These are phyloP conservation scores for Gracilaria caudata DNA, from an alignment of 23 red algal species.

Conservation along the genomic window DNA sequence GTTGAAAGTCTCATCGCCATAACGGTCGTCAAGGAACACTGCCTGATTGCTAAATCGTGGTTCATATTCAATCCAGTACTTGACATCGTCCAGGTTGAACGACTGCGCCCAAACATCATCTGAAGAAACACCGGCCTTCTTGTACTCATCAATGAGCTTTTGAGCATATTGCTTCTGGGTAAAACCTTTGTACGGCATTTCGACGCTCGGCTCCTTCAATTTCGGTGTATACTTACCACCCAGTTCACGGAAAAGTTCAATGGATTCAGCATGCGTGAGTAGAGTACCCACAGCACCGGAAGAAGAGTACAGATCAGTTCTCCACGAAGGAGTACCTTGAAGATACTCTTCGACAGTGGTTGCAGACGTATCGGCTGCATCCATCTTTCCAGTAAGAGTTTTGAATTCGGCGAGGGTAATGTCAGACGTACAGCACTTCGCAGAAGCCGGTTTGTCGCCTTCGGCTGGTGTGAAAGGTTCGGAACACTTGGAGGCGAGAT, in stretches of 20 bases:
- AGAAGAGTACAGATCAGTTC: slow-evolving; percentile 10
- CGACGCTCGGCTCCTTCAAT: slow-evolving; percentile 26
- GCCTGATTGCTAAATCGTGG: slow-evolving; percentile 16
- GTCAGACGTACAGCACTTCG: slow-evolving; percentile 35
- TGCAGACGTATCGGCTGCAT: slow-evolving; percentile 1
- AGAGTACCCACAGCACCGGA: slow-evolving; percentile 26
- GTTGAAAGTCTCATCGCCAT: slow-evolving; percentile 4
- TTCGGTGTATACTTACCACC: slow-evolving; percentile 33
- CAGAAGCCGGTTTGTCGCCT: neutral
- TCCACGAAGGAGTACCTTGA: slow-evolving; percentile 28
- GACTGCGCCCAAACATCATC: slow-evolving; percentile 44
- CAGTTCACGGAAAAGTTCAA: slow-evolving; percentile 18
- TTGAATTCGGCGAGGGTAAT: slow-evolving; percentile 51
- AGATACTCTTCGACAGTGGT: slow-evolving; percentile 39
- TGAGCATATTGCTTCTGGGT: slow-evolving; percentile 17
- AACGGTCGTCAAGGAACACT: slow-evolving; percentile 55
- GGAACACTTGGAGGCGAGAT: slow-evolving; percentile 37
- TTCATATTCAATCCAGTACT: slow-evolving; percentile 40
- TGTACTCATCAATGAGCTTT: slow-evolving; percentile 54
- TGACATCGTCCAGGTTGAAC: slow-evolving; percentile 32
- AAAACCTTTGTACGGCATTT: slow-evolving; percentile 38
- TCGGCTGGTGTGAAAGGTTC: slow-evolving; percentile 20
- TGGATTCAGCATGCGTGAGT: slow-evolving; percentile 44
- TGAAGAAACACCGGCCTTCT: slow-evolving; percentile 16
- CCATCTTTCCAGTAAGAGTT: slow-evolving; percentile 46